phyloP scores from a whole-genome alignment of 2,329 filamentous ascomycete species.

The Paraconiothyrium sp. region DNA sequence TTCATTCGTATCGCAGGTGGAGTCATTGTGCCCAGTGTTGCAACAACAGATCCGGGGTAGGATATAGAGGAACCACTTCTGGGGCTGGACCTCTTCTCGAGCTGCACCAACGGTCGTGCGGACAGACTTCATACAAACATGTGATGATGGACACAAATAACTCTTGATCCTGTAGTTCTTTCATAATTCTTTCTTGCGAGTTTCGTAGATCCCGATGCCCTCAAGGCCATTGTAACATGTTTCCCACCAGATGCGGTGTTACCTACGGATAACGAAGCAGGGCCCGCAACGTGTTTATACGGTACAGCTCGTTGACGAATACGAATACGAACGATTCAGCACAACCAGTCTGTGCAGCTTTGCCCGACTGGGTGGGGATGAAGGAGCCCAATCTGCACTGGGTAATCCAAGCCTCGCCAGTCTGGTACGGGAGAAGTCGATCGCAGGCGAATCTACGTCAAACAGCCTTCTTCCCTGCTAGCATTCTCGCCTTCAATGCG shows the following conservation, averaged over 20 bases:
- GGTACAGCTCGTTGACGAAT: slow-evolving; percentile 7
- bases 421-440: not conserved
- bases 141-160: no score
- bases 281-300: slow-evolving; percentile 5
- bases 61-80: no score
- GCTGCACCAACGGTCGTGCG: no score
- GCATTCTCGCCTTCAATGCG: not conserved
- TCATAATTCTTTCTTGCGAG: no score
- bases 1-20: no score
- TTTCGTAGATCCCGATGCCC: no score
- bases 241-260: not conserved
- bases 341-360: not conserved
- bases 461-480: slow-evolving; percentile 9
- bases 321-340: slow-evolving; percentile 1
- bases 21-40: no score
- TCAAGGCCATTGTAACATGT: no score
- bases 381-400: slow-evolving; percentile 1
- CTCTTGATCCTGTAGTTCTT: no score
- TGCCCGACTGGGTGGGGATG: not conserved
- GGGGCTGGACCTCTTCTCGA: no score
- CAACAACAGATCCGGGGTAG: no score
- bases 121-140: no score
- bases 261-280: slow-evolving; percentile 6
- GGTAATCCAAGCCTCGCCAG: not conserved
- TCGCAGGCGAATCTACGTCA: slow-evolving; percentile 3